These are phyloP conservation scores for Botrytis elliptica DNA, from an alignment of 2,329 filamentous ascomycete genomes.

Conservation along the genomic window DNA sequence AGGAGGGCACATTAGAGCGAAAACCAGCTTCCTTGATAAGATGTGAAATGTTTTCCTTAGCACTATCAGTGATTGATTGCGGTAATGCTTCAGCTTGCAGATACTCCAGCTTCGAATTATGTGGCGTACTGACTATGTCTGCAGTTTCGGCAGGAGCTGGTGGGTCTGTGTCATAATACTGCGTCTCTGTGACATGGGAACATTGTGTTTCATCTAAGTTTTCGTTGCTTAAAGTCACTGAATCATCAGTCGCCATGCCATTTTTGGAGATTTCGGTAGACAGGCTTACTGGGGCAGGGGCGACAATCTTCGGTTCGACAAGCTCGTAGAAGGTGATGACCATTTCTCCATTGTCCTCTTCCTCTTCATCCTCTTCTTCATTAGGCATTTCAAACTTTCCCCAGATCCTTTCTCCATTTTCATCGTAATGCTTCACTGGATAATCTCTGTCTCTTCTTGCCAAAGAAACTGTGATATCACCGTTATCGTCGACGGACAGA, in stretches of 20 bases:
- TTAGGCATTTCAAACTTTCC: constrained; percentile 74
- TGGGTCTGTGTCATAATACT: constrained; percentile 26
- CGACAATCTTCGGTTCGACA: constrained; percentile 65
- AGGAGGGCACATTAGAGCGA: constrained; percentile 46
- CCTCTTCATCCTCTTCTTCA: constrained; percentile 55
- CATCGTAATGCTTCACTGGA: constrained; percentile 60
- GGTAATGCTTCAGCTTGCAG: constrained; percentile 32
- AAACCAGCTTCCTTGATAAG: constrained; percentile 51
- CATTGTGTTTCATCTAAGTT: constrained; percentile 27
- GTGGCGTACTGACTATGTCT: not conserved
- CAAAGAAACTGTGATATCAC: constrained; percentile 59
- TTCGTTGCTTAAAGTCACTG: constrained; percentile 14
- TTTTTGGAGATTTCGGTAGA: constrained; percentile 16
- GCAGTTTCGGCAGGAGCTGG: not conserved
- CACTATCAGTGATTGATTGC: constrained; percentile 30
- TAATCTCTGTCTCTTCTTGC: constrained; percentile 65
- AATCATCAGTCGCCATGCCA: constrained; percentile 18
- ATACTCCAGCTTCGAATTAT: constrained; percentile 4
- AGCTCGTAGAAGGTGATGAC: constrained; percentile 61
- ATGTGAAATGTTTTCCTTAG: constrained; percentile 44
- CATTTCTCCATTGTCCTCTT: constrained; percentile 60
- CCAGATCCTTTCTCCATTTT: constrained; percentile 71
- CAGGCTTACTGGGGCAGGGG: constrained; percentile 40
- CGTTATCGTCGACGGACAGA: constrained; percentile 53
- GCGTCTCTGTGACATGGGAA: constrained; percentile 36